Base-by-base conservation (phyloP, 495 filamentous ascomycete species). In the Margaritispora aquatica region DNA sequence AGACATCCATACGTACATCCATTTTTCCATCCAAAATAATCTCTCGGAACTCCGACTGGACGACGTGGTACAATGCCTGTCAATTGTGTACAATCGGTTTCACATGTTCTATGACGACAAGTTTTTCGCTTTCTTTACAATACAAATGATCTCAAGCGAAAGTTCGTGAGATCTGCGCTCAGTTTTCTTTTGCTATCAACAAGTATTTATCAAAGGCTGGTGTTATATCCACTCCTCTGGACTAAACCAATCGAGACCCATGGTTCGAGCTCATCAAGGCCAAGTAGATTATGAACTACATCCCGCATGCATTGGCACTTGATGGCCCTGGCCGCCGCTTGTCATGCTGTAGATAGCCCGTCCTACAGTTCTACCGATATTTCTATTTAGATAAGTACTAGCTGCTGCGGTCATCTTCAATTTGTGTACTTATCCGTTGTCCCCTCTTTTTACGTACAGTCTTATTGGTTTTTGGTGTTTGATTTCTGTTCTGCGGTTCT, bases 31-130 rank as follows among this genome's bases (percentile, higher is more conserved):
- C 17, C 20, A 23, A 27, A 26, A 54, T 2, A n/a, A 27, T 26
- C 23, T 27, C 49, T 57, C 22, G 41, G 17, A n/a, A 31, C 46
- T 57, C 54, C 54, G 36, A 44, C 22, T 56, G 31, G 54, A 26
- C 38, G 15, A 8, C 38, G 38, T 17, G 19, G 11, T n/a, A 17
- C 11, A 17, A 3, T 8, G 17, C 38, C 29, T 5, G 5, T 34
- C 29, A 34, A n/a, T n/a, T n/a, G n/a, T 34, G 29, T 34, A 5
- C 29, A 34, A 34, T 15, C 29, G 5, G 15, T 7, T 34, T 34
- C 19, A 51, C 21, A 2, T 24, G n/a, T 11, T 4, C 24, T 51
- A 51, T 51, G 48, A 11, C 10, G 48, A 15, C 24, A 24, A 4
- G 21, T 21, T n/a, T n/a, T n/a, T n/a, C n/a, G n/a, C n/a, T n/a